These are phyloP conservation scores for Tulasnella sp. DNA, from an alignment of 768 basidiomycete genomes.

Conservation along the genomic window DNA sequence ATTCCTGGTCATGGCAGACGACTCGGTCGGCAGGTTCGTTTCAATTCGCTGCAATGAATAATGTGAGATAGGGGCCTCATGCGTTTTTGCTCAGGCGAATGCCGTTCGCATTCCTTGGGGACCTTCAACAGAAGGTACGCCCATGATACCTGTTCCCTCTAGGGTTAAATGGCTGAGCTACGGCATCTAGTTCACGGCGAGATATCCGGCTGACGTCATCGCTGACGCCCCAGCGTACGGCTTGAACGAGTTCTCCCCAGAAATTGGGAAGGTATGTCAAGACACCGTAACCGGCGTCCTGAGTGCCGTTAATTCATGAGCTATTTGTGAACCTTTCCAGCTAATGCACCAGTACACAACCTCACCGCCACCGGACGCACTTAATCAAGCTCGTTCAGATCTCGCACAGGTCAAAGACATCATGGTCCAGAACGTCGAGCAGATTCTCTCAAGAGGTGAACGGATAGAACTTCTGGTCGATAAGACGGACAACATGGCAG, in stretches of 20 bases:
- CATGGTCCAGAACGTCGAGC: constrained; percentile 98
- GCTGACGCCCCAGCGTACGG: constrained; percentile 29
- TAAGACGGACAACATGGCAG: constrained; percentile 93
- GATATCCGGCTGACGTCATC: constrained; percentile 27
- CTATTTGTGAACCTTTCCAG: constrained; percentile 23
- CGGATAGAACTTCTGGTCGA: constrained; percentile 91
- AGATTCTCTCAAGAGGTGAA: constrained; percentile 88
- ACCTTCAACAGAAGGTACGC: constrained; percentile 50
- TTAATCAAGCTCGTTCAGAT: constrained; percentile 81
- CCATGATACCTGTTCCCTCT: background rate
- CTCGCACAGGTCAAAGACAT: constrained; percentile 76
- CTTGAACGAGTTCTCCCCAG: constrained; percentile 29
- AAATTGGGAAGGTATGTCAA: constrained; percentile 27
- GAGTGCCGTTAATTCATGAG: too few species aligned
- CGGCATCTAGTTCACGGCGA: constrained; percentile 27
- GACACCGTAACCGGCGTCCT: background rate
- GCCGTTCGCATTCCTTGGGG: constrained; percentile 87
- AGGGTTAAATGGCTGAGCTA: background rate
- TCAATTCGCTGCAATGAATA: background rate
- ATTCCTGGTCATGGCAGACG: constrained; percentile 91
- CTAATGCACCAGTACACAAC: constrained; percentile 87
- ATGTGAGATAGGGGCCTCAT: background rate
- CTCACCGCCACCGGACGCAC: constrained; percentile 75
- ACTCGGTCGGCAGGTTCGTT: constrained; percentile 73
- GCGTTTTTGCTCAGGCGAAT: constrained; percentile 47